Evolutionary conservation across 352 stramenopile species (phyloP).

Genomic region (Pythium dissotocum): DNA sequence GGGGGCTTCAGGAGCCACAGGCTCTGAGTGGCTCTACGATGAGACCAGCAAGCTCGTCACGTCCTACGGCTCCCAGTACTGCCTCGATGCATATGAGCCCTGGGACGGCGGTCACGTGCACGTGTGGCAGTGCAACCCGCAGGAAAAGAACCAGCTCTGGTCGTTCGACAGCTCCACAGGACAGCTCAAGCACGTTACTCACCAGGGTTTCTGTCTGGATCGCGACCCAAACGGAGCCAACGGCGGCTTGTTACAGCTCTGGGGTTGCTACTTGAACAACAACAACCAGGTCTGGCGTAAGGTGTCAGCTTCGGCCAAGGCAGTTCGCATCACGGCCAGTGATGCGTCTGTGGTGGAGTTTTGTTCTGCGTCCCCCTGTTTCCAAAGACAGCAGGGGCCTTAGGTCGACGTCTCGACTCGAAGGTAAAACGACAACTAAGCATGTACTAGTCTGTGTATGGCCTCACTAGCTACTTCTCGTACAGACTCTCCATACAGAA

Average conservation of each 20-base stretch:
- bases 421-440: background rate
- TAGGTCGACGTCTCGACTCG: background rate
- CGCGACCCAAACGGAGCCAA: slow-evolving; percentile 38
- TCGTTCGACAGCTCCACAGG: slow-evolving; percentile 42
- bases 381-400: background rate
- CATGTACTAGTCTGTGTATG: background rate
- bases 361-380: too few species aligned
- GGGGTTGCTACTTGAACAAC: slow-evolving; percentile 51
- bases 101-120: slow-evolving; percentile 58
- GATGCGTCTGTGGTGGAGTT: slow-evolving; percentile 15
- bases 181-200: slow-evolving; percentile 49
- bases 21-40: slow-evolving; percentile 51
- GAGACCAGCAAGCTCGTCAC: slow-evolving; percentile 39
- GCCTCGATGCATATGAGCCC: slow-evolving; percentile 63
- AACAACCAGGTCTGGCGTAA: slow-evolving; percentile 42
- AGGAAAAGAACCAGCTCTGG: slow-evolving; percentile 64
- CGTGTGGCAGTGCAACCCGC: slow-evolving; percentile 50
- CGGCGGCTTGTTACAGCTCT: slow-evolving; percentile 44
- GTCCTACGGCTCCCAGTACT: slow-evolving; percentile 47
- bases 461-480: background rate
- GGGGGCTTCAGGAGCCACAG: slow-evolving; percentile 22
- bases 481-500: background rate
- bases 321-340: slow-evolving; percentile 8
- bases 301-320: slow-evolving; percentile 19
- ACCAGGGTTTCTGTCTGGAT: slow-evolving; percentile 65